Base-by-base conservation (phyloP, 495 filamentous ascomycete genomes). In the Hyaloscypha variabilis region DNA sequence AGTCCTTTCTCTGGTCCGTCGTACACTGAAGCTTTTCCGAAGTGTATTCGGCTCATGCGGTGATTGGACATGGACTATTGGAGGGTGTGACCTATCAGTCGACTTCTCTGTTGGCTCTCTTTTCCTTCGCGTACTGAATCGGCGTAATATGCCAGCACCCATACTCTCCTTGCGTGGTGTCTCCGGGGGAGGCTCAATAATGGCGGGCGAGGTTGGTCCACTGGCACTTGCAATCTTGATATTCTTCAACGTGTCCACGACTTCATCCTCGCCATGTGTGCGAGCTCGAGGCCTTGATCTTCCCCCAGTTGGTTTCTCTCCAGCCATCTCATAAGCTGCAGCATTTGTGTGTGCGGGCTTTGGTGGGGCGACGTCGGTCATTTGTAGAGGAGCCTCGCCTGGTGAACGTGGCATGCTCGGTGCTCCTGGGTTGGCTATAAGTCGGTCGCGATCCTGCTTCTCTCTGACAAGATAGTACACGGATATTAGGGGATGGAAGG, bases 391-490 rank as follows among this genome's bases (percentile, higher is more conserved):
- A 39, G 83, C 81, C 65, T 91, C 90, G 25, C 81, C 83, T 21
- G 87, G 77, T 31, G 81, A 74, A 36, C 77, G 81, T 49, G 81
- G 85, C 69, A 87, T 80, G 63, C 81, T 76, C 42, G 86, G 70
- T 31, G 85, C 84, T 2, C 87, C 85, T 17, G 88, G 87, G 53
- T 86, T 89, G n/a, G 77, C 75, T 63, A 90, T 89, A 11, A 74
- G 66, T 59, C 83, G 82, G 73, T 99, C 94, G 55, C 91, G 88
- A 30, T 97, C 93, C 63, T 91, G 84, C 77, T 97, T 98, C 78
- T 99, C 95, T 62, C 90, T 90, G 46, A 97, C 95, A 5, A 99
- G 88, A 73, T 96, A 96, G 74, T 99, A 99, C 55, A 98, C 88
- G 3, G 96, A 98, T 24, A 98, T 83, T 54, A 99, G 78, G 1